A percentile compares a stretch with the other conserved stretches of the same genome.
phyloP scores from a whole-genome alignment of 345 rosid genomes.

The Sisymbrium irio region DNA sequence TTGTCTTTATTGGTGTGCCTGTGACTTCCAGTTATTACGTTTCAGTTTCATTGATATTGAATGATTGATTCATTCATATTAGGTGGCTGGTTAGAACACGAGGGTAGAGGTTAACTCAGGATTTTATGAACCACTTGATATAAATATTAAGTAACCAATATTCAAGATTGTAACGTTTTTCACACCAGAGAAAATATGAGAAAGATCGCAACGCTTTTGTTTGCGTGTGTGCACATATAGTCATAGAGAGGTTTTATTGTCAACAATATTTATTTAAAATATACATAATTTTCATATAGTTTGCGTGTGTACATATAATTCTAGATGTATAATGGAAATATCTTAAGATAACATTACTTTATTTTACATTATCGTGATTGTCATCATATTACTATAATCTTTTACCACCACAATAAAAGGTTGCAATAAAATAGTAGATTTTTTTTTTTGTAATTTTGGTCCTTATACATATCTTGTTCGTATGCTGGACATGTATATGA shows the following conservation, averaged over 20 bases:
- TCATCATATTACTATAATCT: neutral
- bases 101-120: neutral
- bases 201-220: neutral
- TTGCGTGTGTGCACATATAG: neutral
- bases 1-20: neutral
- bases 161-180: slow-evolving; percentile 2
- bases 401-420: neutral
- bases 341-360: neutral
- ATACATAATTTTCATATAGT: too few relatives aligned
- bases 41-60: neutral
- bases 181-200: too few relatives aligned
- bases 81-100: neutral
- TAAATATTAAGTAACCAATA: neutral
- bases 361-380: neutral
- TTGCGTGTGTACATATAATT: neutral
- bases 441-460: neutral
- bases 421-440: neutral
- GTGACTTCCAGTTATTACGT: neutral
- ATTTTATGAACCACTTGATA: neutral
- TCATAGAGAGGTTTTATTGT: neutral
- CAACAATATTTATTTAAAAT: neutral
- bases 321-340: neutral
- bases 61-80: neutral
- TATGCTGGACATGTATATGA: neutral
- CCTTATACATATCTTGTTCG: neutral